phyloP scores from a whole-genome alignment of 768 basidiomycete species.

The Leccinum disarticulatum region DNA sequence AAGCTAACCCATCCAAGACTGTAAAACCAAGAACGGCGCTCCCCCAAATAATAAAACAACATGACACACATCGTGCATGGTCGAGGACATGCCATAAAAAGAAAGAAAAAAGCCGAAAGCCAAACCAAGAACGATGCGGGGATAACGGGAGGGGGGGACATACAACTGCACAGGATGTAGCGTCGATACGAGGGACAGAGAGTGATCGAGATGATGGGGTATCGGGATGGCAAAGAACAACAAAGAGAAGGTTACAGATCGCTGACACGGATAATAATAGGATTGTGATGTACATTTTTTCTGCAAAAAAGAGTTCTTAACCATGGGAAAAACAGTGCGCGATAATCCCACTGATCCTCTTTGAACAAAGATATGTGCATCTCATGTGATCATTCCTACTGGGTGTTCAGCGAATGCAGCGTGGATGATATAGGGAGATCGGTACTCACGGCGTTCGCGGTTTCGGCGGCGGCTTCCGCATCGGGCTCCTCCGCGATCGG shows the following conservation, averaged over 20 bases:
- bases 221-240: conserved; percentile 10
- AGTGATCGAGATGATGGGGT: conserved; percentile 15
- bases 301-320: conserved; percentile 22
- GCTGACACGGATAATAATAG: conserved; percentile 35
- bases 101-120: conserved; percentile 16
- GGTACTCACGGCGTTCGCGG: conserved; percentile 31
- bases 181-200: conserved; percentile 6
- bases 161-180: conserved; percentile 23
- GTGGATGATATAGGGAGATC: neutral
- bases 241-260: conserved; percentile 24
- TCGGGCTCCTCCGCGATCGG: conserved; percentile 60
- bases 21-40: conserved; percentile 11
- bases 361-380: conserved; percentile 14
- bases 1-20: neutral
- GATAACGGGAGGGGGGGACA: conserved; percentile 7
- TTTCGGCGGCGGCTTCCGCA: conserved; percentile 41
- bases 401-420: neutral
- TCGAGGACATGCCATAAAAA: conserved; percentile 10
- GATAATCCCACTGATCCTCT: conserved; percentile 13
- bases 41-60: conserved; percentile 15
- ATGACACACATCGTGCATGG: conserved; percentile 12
- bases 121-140: conserved; percentile 25
- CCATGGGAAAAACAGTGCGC: conserved; percentile 12
- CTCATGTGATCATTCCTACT: conserved; percentile 22
- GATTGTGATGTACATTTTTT: conserved; percentile 33